A percentile compares a stretch with the other conserved stretches of the same genome.
Evolutionary conservation across 2,329 filamentous ascomycete genomes (phyloP).

Genomic region (Dactylonectria estremocensis): DNA sequence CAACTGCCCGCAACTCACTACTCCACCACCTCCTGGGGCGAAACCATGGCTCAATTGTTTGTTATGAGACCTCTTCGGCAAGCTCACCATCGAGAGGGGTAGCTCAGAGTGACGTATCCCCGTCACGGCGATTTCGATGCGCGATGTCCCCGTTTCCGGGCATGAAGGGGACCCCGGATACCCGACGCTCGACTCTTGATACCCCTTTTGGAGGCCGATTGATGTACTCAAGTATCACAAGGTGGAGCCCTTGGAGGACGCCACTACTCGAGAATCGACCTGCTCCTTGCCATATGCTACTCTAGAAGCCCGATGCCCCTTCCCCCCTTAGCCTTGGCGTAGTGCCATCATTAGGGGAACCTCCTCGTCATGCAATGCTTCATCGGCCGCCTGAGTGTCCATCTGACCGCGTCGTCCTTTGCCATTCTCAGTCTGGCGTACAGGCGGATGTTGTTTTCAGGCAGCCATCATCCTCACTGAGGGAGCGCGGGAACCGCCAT

Average conservation of each 20-base stretch:
- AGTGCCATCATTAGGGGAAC: neutral
- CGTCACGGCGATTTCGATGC: neutral
- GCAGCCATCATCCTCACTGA: slow-evolving; percentile 12
- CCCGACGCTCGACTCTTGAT: slow-evolving; percentile 42
- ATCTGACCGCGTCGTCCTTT: slow-evolving; percentile 41
- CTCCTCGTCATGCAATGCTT: slow-evolving; percentile 1
- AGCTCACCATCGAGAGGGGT: neutral
- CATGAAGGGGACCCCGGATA: slow-evolving; percentile 7
- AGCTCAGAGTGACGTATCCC: slow-evolving; percentile 15
- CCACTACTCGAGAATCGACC: slow-evolving; percentile 23
- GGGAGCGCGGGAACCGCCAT: slow-evolving; percentile 3
- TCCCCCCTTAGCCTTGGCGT: neutral
- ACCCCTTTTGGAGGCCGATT: slow-evolving; percentile 34
- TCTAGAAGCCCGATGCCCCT: neutral
- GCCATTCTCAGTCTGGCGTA: slow-evolving; percentile 25
- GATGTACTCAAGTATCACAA: slow-evolving; percentile 24
- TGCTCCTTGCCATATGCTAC: slow-evolving; percentile 5
- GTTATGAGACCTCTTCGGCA: neutral
- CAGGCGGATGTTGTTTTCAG: slow-evolving; percentile 10
- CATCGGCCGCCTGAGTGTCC: slow-evolving; percentile 22
- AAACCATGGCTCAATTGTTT: slow-evolving; percentile 3
- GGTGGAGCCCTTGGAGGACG: slow-evolving; percentile 20
- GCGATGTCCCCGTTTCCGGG: slow-evolving; percentile 4
- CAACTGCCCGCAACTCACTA: slow-evolving; percentile 14
- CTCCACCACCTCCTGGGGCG: slow-evolving; percentile 13